Evolutionary conservation across 176 grass and related monocot species (phyloP).

Genomic region (sorghum (Sorghum bicolor)): Sorghum_bicolor_NCBIv3 NC_012870.2:77224501-77225000

Average conservation of each 20-base stretch:
- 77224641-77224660: conserved; percentile 34
- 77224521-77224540: too few relatives aligned
- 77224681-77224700: conserved; percentile 14
- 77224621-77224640: conserved; percentile 19
- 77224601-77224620: not conserved
- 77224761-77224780: not conserved
- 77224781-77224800: not conserved
- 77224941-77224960: too few relatives aligned
- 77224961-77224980: too few relatives aligned
- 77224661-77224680: conserved; percentile 17
- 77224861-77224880: too few relatives aligned
- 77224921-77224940: too few relatives aligned
- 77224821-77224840: not conserved
- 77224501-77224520: too few relatives aligned
- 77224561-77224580: not conserved
- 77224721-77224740: not conserved
- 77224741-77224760: not conserved
- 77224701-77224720: conserved; percentile 17
- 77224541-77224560: not conserved
- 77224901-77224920: too few relatives aligned
- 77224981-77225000: too few relatives aligned
- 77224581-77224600: not conserved
- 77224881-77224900: too few relatives aligned
- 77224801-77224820: not conserved
- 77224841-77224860: not conserved